Conservation (phyloP, 805 yeast species). For the Saccharomycopsis selenospora region DNA sequence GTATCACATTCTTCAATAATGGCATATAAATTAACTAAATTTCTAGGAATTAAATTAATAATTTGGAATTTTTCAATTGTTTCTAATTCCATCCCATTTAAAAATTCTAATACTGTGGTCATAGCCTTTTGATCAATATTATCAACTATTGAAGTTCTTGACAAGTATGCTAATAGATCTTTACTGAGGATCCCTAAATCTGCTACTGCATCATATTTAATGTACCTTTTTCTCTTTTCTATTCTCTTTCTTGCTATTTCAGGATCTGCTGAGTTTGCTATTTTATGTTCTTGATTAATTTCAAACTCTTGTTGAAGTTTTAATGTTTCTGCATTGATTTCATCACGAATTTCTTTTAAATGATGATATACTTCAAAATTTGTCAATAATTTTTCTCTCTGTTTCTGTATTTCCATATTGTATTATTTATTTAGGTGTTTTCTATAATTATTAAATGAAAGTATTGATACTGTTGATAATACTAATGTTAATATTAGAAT, state of each 20-base stretch:
- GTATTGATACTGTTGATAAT: no score
- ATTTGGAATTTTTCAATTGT: slow-evolving; percentile 82
- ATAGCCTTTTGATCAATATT: not conserved
- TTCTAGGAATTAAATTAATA: slow-evolving; percentile 70
- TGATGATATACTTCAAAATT: slow-evolving; percentile 51
- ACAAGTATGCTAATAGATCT: not conserved
- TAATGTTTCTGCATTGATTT: not conserved
- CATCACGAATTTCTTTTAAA: slow-evolving; percentile 31
- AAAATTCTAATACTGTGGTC: not conserved
- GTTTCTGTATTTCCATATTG: slow-evolving; percentile 40
- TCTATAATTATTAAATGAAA: no score
- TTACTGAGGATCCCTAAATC: not conserved
- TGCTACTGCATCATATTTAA: not conserved
- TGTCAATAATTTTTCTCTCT: slow-evolving; percentile 47
- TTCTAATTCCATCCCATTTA: slow-evolving; percentile 49
- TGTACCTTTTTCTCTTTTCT: not conserved
- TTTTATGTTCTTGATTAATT: not conserved
- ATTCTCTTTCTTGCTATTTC: not conserved
- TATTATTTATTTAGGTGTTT: no score
- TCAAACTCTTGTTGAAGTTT: not conserved
- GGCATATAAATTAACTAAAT: slow-evolving; percentile 71
- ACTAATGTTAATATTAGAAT: no score
- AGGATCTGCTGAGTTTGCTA: not conserved
- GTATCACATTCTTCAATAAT: slow-evolving; percentile 90
- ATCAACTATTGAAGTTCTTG: not conserved